phyloP scores from a whole-genome alignment of 2,329 filamentous ascomycete genomes.

The Colletotrichum phormii region DNA sequence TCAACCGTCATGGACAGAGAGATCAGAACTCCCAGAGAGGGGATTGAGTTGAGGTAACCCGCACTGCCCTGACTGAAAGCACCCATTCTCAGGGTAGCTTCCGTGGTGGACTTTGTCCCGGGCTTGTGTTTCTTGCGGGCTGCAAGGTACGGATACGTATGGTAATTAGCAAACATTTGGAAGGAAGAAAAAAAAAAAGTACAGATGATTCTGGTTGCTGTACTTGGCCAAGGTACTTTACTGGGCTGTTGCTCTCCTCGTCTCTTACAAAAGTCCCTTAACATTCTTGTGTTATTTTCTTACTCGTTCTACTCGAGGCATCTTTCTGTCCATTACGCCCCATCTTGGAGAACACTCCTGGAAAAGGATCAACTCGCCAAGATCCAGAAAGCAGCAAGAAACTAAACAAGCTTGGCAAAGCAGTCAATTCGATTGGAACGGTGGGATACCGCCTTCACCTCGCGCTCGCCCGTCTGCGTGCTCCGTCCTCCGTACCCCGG shows the following conservation, averaged over 20 bases:
- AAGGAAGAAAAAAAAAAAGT: background rate
- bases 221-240: background rate
- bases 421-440: background rate
- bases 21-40: background rate
- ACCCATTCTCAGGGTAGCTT: background rate
- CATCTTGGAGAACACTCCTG: no score
- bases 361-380: background rate
- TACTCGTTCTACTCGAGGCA: background rate
- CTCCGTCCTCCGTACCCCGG: background rate
- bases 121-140: background rate
- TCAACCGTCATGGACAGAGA: background rate
- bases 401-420: background rate
- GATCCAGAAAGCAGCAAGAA: background rate
- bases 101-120: background rate
- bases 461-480: background rate
- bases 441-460: background rate
- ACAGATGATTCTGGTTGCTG: background rate
- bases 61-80: background rate
- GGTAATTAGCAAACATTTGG: no score
- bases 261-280: background rate
- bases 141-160: background rate
- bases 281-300: background rate
- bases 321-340: background rate
- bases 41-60: background rate
- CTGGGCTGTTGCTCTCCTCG: no score